Evolutionary conservation across 495 filamentous ascomycete genomes (phyloP).

Genomic region (Opeltia flavorubescens): DNA sequence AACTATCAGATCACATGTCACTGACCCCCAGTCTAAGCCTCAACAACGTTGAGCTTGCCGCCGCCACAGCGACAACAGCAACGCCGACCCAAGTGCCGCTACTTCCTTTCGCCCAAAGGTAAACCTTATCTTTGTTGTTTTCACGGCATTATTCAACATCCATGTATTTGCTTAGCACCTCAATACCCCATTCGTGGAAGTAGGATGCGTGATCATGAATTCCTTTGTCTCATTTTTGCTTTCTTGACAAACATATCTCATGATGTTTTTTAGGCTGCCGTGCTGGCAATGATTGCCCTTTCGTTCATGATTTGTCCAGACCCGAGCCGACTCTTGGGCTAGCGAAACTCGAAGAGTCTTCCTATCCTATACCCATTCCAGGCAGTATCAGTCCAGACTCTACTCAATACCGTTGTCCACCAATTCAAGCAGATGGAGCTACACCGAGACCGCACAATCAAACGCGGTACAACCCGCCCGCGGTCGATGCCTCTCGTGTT

Average conservation of each 20-base stretch:
- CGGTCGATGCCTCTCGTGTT: slow-evolving; percentile 27
- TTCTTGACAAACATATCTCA: slow-evolving; percentile 1
- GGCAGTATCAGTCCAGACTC: not conserved
- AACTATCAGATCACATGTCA: not conserved
- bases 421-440: not conserved
- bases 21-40: not conserved
- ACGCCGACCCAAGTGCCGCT: not conserved
- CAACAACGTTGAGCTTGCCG: not conserved
- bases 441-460: slow-evolving; percentile 7
- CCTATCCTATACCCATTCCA: not conserved
- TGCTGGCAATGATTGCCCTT: slow-evolving; percentile 27
- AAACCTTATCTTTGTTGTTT: slow-evolving; percentile 4
- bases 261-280: slow-evolving; percentile 23
- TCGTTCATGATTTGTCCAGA: slow-evolving; percentile 22
- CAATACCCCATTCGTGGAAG: too few species aligned
- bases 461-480: slow-evolving; percentile 5
- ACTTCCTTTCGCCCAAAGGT: slow-evolving; percentile 4
- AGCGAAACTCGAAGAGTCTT: slow-evolving; percentile 7
- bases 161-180: too few species aligned
- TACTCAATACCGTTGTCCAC: not conserved
- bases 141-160: too few species aligned
- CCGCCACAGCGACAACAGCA: not conserved
- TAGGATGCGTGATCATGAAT: too few species aligned
- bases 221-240: not conserved
- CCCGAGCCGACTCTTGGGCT: not conserved